These are phyloP conservation scores for Annulohypoxylon moriforme DNA, from an alignment of 495 filamentous ascomycete species.

Conservation along the genomic window DNA sequence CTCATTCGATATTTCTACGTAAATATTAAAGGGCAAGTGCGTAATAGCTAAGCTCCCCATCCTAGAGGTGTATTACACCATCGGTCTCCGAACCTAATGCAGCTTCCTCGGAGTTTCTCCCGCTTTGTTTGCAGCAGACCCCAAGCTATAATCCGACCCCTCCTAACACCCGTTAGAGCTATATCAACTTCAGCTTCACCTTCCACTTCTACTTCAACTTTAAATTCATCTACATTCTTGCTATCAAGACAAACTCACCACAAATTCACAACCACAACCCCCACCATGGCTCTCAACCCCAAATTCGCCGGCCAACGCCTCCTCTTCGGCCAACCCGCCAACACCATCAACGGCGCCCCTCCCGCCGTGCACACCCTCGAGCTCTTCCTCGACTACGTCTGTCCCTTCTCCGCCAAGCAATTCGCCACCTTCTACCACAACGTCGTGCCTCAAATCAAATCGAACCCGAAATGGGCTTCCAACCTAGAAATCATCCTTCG, in stretches of 20 bases:
- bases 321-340: slow-evolving; percentile 45
- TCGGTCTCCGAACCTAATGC: slow-evolving; percentile 33
- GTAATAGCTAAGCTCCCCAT: neutral
- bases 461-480: slow-evolving; percentile 63
- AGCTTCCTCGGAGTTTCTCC: slow-evolving; percentile 38
- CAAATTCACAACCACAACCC: slow-evolving; percentile 21
- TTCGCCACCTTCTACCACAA: slow-evolving; percentile 75
- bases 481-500: slow-evolving; percentile 81
- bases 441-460: slow-evolving; percentile 65
- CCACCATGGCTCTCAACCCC: slow-evolving; percentile 77
- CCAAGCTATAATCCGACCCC: slow-evolving; percentile 4
- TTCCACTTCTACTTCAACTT: neutral
- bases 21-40: neutral
- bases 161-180: neutral
- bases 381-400: slow-evolving; percentile 88
- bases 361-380: slow-evolving; percentile 77
- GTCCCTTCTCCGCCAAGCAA: slow-evolving; percentile 73
- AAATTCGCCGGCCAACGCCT: slow-evolving; percentile 80
- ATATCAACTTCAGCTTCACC: neutral
- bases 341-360: slow-evolving; percentile 52
- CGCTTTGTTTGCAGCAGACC: slow-evolving; percentile 4
- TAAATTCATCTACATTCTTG: neutral
- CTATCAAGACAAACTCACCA: neutral
- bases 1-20: neutral
- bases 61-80: slow-evolving; percentile 8